A percentile compares a stretch with the other conserved stretches of the same genome.
Conservation (phyloP, 805 yeast species). For the Komagataella phaffii region DNA sequence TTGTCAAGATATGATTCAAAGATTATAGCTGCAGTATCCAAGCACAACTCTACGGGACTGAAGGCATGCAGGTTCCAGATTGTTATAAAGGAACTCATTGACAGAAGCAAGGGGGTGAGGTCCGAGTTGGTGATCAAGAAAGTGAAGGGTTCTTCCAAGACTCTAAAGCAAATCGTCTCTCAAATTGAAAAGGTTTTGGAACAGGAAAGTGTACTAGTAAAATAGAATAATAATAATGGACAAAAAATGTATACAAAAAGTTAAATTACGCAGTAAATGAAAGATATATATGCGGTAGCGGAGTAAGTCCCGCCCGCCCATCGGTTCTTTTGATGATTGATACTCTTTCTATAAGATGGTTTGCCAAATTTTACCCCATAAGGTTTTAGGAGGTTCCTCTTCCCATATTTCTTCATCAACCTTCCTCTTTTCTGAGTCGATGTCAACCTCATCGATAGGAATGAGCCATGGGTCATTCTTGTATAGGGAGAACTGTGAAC, state of each 20-base stretch:
- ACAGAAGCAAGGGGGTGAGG: slow-evolving; percentile 15
- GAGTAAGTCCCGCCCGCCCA: background rate
- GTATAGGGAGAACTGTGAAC: slow-evolving; percentile 32
- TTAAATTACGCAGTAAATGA: background rate
- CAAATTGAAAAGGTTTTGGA: slow-evolving; percentile 54
- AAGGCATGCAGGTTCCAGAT: slow-evolving; percentile 54
- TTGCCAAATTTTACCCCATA: slow-evolving; percentile 45
- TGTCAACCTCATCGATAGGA: slow-evolving; percentile 50
- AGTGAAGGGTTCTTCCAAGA: slow-evolving; percentile 50
- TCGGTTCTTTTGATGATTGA: background rate
- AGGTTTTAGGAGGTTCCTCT: slow-evolving; percentile 33
- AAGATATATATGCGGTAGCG: background rate
- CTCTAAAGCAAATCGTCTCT: slow-evolving; percentile 42
- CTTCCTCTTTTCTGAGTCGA: slow-evolving; percentile 53
- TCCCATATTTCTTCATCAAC: slow-evolving; percentile 50
- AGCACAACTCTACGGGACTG: slow-evolving; percentile 45
- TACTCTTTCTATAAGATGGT: slow-evolving; percentile 16
- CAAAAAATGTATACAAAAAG: background rate
- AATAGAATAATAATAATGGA: background rate
- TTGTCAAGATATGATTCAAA: slow-evolving; percentile 27
- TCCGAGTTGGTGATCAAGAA: slow-evolving; percentile 48
- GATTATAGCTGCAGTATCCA: slow-evolving; percentile 50
- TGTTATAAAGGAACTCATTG: slow-evolving; percentile 18
- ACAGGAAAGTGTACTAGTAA: slow-evolving; percentile 46
- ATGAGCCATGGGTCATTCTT: slow-evolving; percentile 33